Evolutionary conservation across 2,329 filamentous ascomycete genomes (phyloP).

Genomic region (Tolypocladium paradoxum): DNA sequence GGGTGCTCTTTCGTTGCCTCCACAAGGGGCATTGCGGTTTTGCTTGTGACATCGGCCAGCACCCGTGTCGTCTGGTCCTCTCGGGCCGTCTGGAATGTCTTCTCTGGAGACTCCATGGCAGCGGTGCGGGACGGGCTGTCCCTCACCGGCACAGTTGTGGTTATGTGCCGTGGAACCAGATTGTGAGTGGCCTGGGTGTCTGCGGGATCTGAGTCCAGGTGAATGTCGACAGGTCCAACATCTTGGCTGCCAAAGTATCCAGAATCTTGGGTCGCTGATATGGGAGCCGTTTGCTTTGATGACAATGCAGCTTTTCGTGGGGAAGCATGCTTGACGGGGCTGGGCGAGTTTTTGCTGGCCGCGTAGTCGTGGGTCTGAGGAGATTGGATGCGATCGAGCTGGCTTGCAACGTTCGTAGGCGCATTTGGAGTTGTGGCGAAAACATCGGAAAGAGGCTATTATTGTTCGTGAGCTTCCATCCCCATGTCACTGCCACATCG

Average conservation of each 20-base stretch:
- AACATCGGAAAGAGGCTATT: slow-evolving; percentile 51
- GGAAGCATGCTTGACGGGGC: slow-evolving; percentile 21
- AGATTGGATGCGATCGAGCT: slow-evolving; percentile 37
- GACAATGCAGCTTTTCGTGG: slow-evolving; percentile 18
- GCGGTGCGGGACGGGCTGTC: slow-evolving; percentile 14
- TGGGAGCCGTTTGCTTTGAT: slow-evolving; percentile 15
- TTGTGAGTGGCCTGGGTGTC: slow-evolving; percentile 10
- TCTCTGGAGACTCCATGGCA: slow-evolving; percentile 21
- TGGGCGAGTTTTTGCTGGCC: slow-evolving; percentile 19
- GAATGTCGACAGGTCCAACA: slow-evolving; percentile 14
- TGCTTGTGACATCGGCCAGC: slow-evolving; percentile 5
- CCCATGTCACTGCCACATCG: not conserved
- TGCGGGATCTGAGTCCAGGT: slow-evolving; percentile 11
- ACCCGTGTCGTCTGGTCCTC: slow-evolving; percentile 29
- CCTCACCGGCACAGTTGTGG: slow-evolving; percentile 7
- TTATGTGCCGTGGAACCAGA: slow-evolving; percentile 8
- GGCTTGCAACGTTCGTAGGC: slow-evolving; percentile 42
- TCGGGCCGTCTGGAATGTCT: slow-evolving; percentile 31
- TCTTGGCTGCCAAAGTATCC: slow-evolving; percentile 62
- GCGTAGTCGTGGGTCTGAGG: slow-evolving; percentile 50
- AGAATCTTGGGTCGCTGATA: slow-evolving; percentile 39
- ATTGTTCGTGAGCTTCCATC: slow-evolving; percentile 14
- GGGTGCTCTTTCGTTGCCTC: not conserved
- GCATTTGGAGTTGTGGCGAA: slow-evolving; percentile 45
- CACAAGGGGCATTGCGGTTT: not conserved